Evolutionary conservation across 345 rosid genomes (phyloP), one percentile per base, ranked within the genome.

Genomic region (Salix udensis): DNA sequence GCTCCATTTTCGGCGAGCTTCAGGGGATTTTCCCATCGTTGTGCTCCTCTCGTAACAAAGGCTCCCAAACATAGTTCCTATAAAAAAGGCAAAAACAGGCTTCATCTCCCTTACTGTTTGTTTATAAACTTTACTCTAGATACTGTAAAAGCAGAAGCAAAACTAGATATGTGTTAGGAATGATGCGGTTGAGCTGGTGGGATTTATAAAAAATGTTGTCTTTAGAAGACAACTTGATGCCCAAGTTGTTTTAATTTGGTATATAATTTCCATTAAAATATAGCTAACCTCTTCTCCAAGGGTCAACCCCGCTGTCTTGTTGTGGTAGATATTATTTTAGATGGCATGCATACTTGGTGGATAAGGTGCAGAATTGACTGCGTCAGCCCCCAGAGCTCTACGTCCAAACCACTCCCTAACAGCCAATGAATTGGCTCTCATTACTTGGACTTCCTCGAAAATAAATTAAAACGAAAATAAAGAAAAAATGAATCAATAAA

Each of bases 31-130:
- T 39, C 23, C 12, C 39, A 34, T 24, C 53, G 31, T 1, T 14
- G 50, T 5, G 24, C 13, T 44, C 46, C 31, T 71, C 31, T 53
- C 16, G 68, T 18, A 14, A 66, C 10, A 10, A 78, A 73, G 28
- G 65, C 55, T 4, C 81, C 81, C 37, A 77, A 77, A 71, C 71
- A 77, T 48, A 0, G 71, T 64, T 8, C 80, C 80, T 7, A 65
- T 1, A 18, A 65, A 23, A 24, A 77, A 77, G 1, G 70, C 26
- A 4, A 71, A 62, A 5, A 14, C 62, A 7, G 74, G 74, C 68
- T 34, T 76, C 79, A 69, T 75, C 18, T 24, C 30, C 52, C 28
- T 76, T 8, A 12, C 12, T 40, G 44, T 10, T 40, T 12, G 50
- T 14, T 46, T 14, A 46, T 46, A 3, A 46, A 46, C 50, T 46